A percentile compares a stretch with the other conserved stretches of the same genome.
Evolutionary conservation across 345 rosid genomes (phyloP).

Genomic region (Citrus reticulata): DNA sequence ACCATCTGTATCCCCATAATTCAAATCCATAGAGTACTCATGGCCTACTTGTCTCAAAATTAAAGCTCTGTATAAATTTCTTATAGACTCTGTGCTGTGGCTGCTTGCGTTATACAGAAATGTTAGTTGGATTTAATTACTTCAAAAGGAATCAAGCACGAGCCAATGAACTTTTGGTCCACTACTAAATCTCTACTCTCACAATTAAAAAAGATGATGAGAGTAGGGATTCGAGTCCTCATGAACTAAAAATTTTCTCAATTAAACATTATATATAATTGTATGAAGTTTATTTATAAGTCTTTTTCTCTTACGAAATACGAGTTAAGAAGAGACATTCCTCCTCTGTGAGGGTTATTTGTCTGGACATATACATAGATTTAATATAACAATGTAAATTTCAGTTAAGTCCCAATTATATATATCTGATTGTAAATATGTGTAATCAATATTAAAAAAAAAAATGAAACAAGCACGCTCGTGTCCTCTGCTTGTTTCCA

Average conservation of each 20-base stretch:
- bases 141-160: background rate
- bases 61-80: background rate
- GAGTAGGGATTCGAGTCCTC: accelerated
- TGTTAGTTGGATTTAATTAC: background rate
- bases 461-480: background rate
- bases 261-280: no score
- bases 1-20: background rate
- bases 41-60: background rate
- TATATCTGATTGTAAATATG: no score
- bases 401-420: accelerated
- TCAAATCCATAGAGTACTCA: background rate
- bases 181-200: accelerated
- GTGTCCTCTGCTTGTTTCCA: background rate
- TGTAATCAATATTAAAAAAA: no score
- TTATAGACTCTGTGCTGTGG: background rate
- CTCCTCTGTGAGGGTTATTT: accelerated
- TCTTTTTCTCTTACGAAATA: accelerated
- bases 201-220: accelerated
- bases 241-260: no score
- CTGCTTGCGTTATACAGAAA: background rate
- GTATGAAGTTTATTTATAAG: no score
- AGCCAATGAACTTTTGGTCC: no score
- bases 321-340: no score
- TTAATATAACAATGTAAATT: no score
- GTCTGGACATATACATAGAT: accelerated